A percentile compares a stretch with the other conserved stretches of the same genome.
Conservation (phyloP, 2,329 filamentous ascomycete species). For the Zalaria sp. region DNA sequence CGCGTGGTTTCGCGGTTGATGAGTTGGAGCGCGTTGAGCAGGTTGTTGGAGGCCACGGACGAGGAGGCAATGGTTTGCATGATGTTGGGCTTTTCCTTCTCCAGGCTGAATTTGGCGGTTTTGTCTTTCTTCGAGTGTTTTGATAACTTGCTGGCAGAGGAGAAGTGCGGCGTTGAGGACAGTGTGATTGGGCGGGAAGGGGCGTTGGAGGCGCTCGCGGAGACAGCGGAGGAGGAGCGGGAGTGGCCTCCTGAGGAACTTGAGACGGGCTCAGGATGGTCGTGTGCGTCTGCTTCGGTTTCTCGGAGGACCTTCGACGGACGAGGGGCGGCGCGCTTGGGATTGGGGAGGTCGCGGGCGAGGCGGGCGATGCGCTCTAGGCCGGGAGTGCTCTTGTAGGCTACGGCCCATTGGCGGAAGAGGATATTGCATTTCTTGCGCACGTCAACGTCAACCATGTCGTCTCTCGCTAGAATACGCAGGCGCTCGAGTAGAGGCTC, state of each 20-base stretch:
- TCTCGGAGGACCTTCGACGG: constrained; percentile 73
- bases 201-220: constrained; percentile 18
- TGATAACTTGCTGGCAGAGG: constrained; percentile 13
- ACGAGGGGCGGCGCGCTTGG: constrained; percentile 51
- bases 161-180: constrained; percentile 13
- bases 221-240: constrained; percentile 4
- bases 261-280: constrained; percentile 22
- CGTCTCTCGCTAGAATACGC: constrained; percentile 72
- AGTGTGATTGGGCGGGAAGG: constrained; percentile 16
- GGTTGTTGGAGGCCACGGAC: constrained; percentile 79
- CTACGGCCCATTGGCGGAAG: constrained; percentile 72
- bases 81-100: constrained; percentile 77
- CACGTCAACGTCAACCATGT: constrained; percentile 74
- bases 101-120: constrained; percentile 60
- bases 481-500: constrained; percentile 85
- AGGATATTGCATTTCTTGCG: constrained; percentile 75
- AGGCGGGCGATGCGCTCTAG: constrained; percentile 68
- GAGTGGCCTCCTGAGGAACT: constrained; percentile 11
- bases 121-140: constrained; percentile 36
- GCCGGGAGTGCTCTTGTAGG: constrained; percentile 69
- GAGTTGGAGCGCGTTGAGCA: constrained; percentile 72
- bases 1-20: constrained; percentile 83
- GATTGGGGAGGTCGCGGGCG: constrained; percentile 53
- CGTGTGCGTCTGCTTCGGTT: constrained; percentile 56
- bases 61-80: constrained; percentile 79